Evolutionary conservation across 1,284 basidiomycete species (phyloP), one percentile per base, ranked within the genome.

Genomic region (Porodaedalea pini): DNA sequence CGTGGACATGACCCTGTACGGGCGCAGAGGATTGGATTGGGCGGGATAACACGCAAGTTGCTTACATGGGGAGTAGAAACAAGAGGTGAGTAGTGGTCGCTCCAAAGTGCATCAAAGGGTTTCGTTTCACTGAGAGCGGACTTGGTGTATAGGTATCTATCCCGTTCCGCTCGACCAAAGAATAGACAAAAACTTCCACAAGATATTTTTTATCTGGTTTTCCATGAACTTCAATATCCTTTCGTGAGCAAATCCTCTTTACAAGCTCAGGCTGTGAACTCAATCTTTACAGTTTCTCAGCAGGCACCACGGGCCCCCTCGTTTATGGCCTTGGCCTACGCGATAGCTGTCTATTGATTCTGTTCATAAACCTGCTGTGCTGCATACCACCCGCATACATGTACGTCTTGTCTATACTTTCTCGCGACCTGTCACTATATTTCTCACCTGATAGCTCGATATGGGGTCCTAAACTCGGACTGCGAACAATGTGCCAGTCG

Each of bases 401-500:
- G 80, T 84, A 64, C 64, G 82, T 69, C 10, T 10, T 57, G 32
- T 5, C n/a, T 45, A 56, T 49, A 32, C 34, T 50, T 47, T 29
- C 19, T 54, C 17, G 10, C 37, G 21, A 54, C 10, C 47, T 8
- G n/a, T 29, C 23, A 39, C 34, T 32, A 32, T 41, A n/a, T 4
- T 50, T 34, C 21, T n/a, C 11, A 4, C 13, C 44, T 29, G 4
- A n/a, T 53, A 91, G 88, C 52, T 78, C 85, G 11, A 91, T 87
- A 39, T 93, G 90, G 82, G 92, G 93, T n/a, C 88, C 91, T 0
- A 86, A 85, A 68, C 75, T 89, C 0, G 93, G 92, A 7, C 80
- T 94, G 74, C 80, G 92, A n/a, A 92, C 94, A 65, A 92, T 94
- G 88, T 83, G 91, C 19, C 81, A 85, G 59, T 85, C 92, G 4